These are phyloP conservation scores for Phylloporus arenicola DNA, from an alignment of 768 basidiomycete species.

Conservation along the genomic window DNA sequence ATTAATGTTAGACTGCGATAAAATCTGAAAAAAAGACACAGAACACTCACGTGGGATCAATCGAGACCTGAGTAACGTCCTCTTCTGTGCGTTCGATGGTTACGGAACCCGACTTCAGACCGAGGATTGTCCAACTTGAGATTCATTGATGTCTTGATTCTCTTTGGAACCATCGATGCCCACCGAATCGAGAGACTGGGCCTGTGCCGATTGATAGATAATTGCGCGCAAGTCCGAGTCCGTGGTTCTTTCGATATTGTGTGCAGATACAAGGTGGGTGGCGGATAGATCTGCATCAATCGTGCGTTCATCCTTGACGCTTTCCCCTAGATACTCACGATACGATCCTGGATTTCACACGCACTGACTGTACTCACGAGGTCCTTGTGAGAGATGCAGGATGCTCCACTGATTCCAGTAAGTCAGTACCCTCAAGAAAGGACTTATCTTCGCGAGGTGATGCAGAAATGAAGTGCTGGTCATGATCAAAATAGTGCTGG, in stretches of 20 bases:
- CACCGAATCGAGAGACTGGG: not conserved
- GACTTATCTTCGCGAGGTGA: not conserved
- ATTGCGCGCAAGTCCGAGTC: too few species aligned
- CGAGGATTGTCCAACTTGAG: not conserved
- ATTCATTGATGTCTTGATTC: not conserved
- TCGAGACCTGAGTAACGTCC: not conserved
- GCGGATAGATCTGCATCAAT: not conserved
- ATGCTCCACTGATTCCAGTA: not conserved
- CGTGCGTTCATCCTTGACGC: not conserved
- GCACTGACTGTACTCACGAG: constrained; percentile 1
- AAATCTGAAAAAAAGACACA: too few species aligned
- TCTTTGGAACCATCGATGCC: not conserved
- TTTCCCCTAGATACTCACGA: not conserved
- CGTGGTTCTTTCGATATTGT: too few species aligned
- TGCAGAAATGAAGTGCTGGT: too few species aligned
- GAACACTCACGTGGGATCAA: too few species aligned
- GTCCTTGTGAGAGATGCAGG: not conserved
- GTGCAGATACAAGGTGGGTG: too few species aligned
- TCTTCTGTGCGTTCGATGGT: not conserved
- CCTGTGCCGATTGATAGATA: not conserved
- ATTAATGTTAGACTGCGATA: not conserved
- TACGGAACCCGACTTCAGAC: not conserved
- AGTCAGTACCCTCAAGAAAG: not conserved
- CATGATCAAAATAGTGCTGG: too few species aligned
- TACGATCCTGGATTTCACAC: not conserved